Percentiles rank a stretch among this genome's conserved stretches.
Conservation (phyloP, 2,329 filamentous ascomycete genomes). For the Pyrenochaeta sp. region DNA sequence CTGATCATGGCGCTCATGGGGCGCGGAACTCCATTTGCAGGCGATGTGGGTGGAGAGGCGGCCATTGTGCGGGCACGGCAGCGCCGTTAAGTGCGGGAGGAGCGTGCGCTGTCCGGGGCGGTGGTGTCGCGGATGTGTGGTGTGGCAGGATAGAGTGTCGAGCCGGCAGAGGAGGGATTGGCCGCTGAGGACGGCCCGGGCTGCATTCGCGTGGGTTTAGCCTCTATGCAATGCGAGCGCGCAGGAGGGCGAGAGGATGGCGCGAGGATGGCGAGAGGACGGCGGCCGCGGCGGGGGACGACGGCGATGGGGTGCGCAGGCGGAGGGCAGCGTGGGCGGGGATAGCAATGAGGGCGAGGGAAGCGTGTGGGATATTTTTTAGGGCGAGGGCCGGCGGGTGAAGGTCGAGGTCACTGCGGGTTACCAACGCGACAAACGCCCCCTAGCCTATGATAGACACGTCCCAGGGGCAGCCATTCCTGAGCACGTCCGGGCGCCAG, state of each 20-base stretch:
- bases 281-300: not conserved
- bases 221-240: not conserved
- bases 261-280: conserved; percentile 4
- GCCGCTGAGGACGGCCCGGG: conserved; percentile 8
- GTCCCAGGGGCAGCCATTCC: conserved; percentile 12
- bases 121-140: conserved; percentile 8
- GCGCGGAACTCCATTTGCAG: conserved; percentile 58
- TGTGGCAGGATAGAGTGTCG: conserved; percentile 13
- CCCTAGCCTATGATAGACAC: conserved; percentile 12
- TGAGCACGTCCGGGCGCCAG: not conserved
- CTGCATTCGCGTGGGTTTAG: conserved; percentile 15
- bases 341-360: not conserved
- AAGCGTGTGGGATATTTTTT: conserved; percentile 14
- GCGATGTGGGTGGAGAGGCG: conserved; percentile 47
- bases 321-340: not conserved
- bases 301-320: not conserved
- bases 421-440: conserved; percentile 13
- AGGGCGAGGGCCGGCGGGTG: conserved; percentile 11
- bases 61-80: conserved; percentile 43
- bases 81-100: conserved; percentile 21
- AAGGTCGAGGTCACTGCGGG: conserved; percentile 7
- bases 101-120: conserved; percentile 18
- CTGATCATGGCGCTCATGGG: conserved; percentile 84
- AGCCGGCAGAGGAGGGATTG: conserved; percentile 18
- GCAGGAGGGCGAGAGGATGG: not conserved